Evolutionary conservation across 805 yeast species (phyloP).

Genomic region (Kazachstania kunashirensis): DNA sequence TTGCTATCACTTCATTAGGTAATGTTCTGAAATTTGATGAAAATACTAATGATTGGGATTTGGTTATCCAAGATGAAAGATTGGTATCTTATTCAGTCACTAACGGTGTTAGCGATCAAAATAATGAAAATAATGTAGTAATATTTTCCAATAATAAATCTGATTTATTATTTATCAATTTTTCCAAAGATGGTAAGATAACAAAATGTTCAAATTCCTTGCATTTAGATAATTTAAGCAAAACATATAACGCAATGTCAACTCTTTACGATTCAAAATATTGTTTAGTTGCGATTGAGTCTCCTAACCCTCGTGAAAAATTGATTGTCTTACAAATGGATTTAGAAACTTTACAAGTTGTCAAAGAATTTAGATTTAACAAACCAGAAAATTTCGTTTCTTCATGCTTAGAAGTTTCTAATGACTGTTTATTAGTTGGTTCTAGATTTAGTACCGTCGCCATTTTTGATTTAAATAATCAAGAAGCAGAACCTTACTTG

Average conservation of each 20-base stretch:
- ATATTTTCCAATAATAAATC: slow-evolving; percentile 34
- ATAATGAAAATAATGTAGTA: slow-evolving; percentile 22
- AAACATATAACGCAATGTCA: slow-evolving; percentile 43
- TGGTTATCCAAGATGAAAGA: slow-evolving; percentile 14
- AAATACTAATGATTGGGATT: slow-evolving; percentile 22
- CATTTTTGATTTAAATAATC: slow-evolving; percentile 36
- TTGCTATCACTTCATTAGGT: slow-evolving; percentile 54
- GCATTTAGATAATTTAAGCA: slow-evolving; percentile 28
- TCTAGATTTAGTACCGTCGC: slow-evolving; percentile 64
- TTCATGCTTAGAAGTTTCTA: slow-evolving; percentile 44
- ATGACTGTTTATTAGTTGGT: slow-evolving; percentile 46
- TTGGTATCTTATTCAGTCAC: slow-evolving; percentile 36
- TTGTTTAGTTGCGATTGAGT: slow-evolving; percentile 41
- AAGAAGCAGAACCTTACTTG: slow-evolving; percentile 15
- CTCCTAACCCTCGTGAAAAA: slow-evolving; percentile 57
- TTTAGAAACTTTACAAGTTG: slow-evolving; percentile 21
- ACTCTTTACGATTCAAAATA: slow-evolving; percentile 21
- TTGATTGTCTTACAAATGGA: slow-evolving; percentile 36
- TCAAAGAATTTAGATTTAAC: slow-evolving; percentile 15
- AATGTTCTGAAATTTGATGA: slow-evolving; percentile 32
- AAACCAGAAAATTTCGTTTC: slow-evolving; percentile 47
- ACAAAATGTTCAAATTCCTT: slow-evolving; percentile 17
- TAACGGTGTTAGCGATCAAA: slow-evolving; percentile 30
- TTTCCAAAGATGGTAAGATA: slow-evolving; percentile 30
- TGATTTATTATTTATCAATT: slow-evolving; percentile 35